Conservation (phyloP, 1,284 basidiomycete species). For the Fistulinella cinereoalba region DNA sequence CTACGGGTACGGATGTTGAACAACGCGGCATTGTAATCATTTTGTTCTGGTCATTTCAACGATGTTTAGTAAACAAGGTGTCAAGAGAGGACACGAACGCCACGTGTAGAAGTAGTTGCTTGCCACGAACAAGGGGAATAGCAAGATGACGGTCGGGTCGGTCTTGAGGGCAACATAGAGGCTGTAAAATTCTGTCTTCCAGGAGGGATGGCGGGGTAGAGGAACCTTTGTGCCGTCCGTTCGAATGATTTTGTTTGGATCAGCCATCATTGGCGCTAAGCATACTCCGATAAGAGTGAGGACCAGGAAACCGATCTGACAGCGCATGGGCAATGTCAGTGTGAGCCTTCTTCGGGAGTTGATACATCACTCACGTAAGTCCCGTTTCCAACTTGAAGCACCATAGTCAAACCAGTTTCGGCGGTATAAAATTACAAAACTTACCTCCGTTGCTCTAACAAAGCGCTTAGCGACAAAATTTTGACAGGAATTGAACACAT, state of each 20-base stretch:
- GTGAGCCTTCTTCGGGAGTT: background rate
- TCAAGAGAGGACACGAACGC: constrained; percentile 20
- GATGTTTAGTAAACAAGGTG: background rate
- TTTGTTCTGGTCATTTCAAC: constrained; percentile 38
- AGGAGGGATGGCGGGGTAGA: constrained; percentile 61
- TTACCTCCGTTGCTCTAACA: constrained; percentile 25
- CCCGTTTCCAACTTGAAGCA: constrained; percentile 47
- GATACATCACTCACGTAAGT: constrained; percentile 51
- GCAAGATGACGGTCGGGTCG: constrained; percentile 55
- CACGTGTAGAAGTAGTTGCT: constrained; percentile 71
- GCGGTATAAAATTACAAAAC: constrained; percentile 1
- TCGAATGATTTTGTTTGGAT: constrained; percentile 65
- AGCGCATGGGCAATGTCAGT: background rate
- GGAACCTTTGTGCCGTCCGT: constrained; percentile 70
- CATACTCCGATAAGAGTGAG: constrained; percentile 63
- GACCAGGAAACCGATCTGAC: constrained; percentile 68
- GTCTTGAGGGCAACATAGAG: constrained; percentile 53
- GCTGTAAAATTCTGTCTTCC: constrained; percentile 56
- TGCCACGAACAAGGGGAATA: constrained; percentile 70
- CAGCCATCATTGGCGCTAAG: constrained; percentile 65
- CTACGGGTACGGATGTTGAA: constrained; percentile 48
- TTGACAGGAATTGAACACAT: constrained; percentile 10
- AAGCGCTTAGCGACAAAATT: background rate
- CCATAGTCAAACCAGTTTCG: constrained; percentile 6
- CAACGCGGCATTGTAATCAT: constrained; percentile 50